Evolutionary conservation across 768 basidiomycete species (phyloP), one percentile per base, ranked within the genome.

Genomic region (Boletales sp.): DNA sequence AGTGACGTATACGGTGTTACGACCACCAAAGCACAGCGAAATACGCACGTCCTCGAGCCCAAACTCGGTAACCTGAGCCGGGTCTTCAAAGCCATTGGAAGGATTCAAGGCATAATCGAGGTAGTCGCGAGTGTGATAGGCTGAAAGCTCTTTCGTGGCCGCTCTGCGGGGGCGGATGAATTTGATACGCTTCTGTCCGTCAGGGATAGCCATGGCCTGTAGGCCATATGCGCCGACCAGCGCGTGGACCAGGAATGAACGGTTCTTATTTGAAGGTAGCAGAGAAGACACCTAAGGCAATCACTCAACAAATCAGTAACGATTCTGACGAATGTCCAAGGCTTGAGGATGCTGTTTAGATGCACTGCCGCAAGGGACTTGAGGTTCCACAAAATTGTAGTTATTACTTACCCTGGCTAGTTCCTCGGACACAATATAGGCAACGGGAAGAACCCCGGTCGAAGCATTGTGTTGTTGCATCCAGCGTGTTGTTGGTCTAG

Each of bases 121-220:
- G 63, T 86, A 94, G 32, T 81, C 79, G n/a, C 70, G 68, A 17
- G 80, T 82, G 59, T 94, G 92, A 59, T 90, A 94, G 15, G 70
- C 68, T 12, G 72, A 57, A 5, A 95, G 77, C 10, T 87, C 82
- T 33, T 74, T 76, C 50, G 64, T 64, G 0, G 73, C 78, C 0
- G 88, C 90, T 21, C 69, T 72, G 6, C 62, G 56, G 0, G 87
- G 84, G 5, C 74, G 74, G 5, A 87, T 60, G 4, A 86, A 68
- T 34, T 66, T 71, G 18, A 82, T 61, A 11, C 59, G 68, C 45
- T 44, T 57, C 9, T 36, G 49, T 14, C 54, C 65, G 50, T 49
- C 46, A 55, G 25, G 55, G 18, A 10, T 65, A 56, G 61, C 51
- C 14, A 67, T 56, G 8, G 67, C 64, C 50, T 84, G 68, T 18